Conservation (phyloP, 2,329 filamentous ascomycete genomes). For the Monilinia fructigena region DNA sequence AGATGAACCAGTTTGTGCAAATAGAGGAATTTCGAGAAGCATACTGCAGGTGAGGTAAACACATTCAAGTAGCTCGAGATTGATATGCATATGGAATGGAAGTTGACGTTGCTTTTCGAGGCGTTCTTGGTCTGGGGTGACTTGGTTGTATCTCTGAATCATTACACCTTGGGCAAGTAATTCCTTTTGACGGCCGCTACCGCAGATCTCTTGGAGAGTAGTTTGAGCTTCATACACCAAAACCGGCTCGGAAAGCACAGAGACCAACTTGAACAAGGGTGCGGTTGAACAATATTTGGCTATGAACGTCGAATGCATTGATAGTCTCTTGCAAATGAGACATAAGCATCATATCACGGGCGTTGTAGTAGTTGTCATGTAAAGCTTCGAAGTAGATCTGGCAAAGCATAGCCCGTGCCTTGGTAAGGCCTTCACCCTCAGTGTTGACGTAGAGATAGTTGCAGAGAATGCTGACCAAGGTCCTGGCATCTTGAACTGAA, state of each 20-base stretch:
- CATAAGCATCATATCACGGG: constrained; percentile 99
- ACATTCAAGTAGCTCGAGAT: constrained; percentile 95
- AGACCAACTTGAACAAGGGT: constrained; percentile 97
- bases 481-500: constrained; percentile 64
- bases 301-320: constrained; percentile 91
- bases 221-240: constrained; percentile 97
- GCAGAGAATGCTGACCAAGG: constrained; percentile 83
- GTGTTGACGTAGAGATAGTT: constrained; percentile 93
- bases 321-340: constrained; percentile 98
- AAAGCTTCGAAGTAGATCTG: constrained; percentile 98
- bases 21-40: constrained; percentile 95
- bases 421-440: constrained; percentile 77
- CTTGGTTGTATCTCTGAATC: constrained; percentile 94
- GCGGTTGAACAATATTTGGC: constrained; percentile 97
- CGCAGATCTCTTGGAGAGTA: constrained; percentile 96
- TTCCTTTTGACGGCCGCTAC: constrained; percentile 96
- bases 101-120: constrained; percentile 96
- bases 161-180: constrained; percentile 96
- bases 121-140: constrained; percentile 95
- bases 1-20: constrained; percentile 94
- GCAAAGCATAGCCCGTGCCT: constrained; percentile 94
- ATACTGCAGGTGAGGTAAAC: constrained; percentile 99
- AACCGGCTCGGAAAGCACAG: constrained; percentile 94
- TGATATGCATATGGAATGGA: constrained; percentile 99
- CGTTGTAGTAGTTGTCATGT: constrained; percentile 96